A percentile compares a stretch with the other conserved stretches of the same genome.
phyloP scores from a whole-genome alignment of 768 basidiomycete genomes.

The Termitomyces sp. region DNA sequence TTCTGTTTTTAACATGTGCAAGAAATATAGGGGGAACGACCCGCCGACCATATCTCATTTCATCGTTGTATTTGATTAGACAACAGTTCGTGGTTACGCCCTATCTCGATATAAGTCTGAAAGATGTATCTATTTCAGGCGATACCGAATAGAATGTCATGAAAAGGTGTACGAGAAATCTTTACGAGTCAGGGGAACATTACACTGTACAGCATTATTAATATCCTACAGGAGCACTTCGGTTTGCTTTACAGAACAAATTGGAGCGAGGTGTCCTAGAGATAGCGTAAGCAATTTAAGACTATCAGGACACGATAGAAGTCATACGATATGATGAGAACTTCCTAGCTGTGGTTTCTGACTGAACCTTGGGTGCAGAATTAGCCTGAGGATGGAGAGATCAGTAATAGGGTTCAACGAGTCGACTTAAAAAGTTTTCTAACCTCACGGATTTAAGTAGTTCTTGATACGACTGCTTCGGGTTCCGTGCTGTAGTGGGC shows the following conservation, averaged over 20 bases:
- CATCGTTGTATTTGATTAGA: background rate
- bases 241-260: conserved; percentile 19
- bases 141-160: background rate
- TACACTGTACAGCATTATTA: background rate
- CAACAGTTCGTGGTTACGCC: background rate
- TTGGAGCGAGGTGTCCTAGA: conserved; percentile 29
- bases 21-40: background rate
- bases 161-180: background rate
- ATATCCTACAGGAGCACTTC: background rate
- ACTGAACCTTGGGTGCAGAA: conserved; percentile 54
- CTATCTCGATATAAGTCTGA: no score
- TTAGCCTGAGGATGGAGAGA: conserved; percentile 27
- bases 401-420: background rate
- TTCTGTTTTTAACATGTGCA: background rate
- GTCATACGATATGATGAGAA: conserved; percentile 59
- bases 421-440: conserved; percentile 5
- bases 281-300: conserved; percentile 1
- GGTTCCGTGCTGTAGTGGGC: conserved; percentile 33
- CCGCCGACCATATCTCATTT: background rate
- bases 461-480: conserved; percentile 60
- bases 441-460: conserved; percentile 55
- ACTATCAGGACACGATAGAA: background rate
- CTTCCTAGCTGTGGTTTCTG: conserved; percentile 74
- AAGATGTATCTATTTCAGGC: background rate
- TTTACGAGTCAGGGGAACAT: background rate